These are phyloP conservation scores for Chimonanthus praecox DNA, from an alignment of 164 flowering plant species.

Conservation along the genomic window DNA sequence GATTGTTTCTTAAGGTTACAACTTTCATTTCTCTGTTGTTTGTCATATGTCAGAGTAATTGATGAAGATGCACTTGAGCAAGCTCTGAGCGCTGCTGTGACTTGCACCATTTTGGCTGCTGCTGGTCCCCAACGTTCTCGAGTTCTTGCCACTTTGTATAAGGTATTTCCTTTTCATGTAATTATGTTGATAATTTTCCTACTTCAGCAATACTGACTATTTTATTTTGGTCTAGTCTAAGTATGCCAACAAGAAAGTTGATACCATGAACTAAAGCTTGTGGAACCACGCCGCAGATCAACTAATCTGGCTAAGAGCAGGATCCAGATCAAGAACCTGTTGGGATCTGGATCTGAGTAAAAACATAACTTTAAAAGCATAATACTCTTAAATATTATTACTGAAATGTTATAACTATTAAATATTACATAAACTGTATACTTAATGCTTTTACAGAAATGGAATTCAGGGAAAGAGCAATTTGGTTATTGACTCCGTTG, in stretches of 20 bases:
- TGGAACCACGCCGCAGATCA: no score
- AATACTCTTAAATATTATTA: no score
- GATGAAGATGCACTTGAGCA: conserved; percentile 95
- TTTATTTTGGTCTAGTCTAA: neutral
- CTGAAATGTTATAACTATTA: no score
- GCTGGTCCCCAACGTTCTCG: conserved; percentile 99
- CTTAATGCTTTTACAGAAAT: no score
- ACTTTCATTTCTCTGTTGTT: neutral
- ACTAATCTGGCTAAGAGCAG: no score
- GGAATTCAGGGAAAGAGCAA: no score
- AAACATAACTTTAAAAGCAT: no score
- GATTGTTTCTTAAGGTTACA: neutral
- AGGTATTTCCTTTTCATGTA: conserved; percentile 35
- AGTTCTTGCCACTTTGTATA: conserved; percentile 96
- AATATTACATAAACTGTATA: no score
- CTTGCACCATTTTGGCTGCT: conserved; percentile 98
- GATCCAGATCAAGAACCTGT: no score
- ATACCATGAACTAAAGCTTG: neutral
- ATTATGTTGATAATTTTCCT: neutral
- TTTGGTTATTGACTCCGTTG: no score
- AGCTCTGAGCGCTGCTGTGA: conserved; percentile 94
- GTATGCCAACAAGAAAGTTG: neutral
- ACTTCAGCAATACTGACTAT: neutral
- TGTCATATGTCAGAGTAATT: conserved; percentile 41
- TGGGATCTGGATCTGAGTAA: no score